Evolutionary conservation across 345 rosid genomes (phyloP).

Genomic region (Pelargonium nanum): DNA sequence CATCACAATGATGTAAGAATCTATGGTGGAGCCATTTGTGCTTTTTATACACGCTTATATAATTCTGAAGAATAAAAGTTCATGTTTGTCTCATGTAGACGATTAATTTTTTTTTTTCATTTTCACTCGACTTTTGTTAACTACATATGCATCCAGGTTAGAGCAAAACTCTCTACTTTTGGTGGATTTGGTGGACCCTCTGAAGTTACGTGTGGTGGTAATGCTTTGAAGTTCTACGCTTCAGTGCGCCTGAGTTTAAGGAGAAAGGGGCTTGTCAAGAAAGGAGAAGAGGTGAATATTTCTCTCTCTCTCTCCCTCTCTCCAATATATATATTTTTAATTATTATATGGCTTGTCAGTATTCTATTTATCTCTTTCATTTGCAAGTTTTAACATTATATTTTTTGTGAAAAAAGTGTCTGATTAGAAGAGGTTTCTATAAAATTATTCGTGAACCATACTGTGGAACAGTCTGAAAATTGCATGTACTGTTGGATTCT

Average conservation of each 20-base stretch:
- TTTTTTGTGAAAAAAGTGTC: background rate
- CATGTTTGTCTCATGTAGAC: background rate
- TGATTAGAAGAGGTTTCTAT: too few relatives aligned
- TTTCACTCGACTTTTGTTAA: background rate
- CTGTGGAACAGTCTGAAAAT: background rate
- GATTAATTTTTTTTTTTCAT: background rate
- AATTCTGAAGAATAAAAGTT: background rate
- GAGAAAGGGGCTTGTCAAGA: constrained; percentile 67
- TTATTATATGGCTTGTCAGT: too few relatives aligned
- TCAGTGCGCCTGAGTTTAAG: constrained; percentile 73
- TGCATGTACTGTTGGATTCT: background rate
- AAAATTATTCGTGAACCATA: too few relatives aligned
- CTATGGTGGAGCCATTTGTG: too few relatives aligned
- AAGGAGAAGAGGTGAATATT: constrained; percentile 72
- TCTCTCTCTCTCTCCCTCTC: background rate
- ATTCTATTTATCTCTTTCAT: too few relatives aligned
- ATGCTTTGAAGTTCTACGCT: constrained; percentile 96
- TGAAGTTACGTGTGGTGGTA: constrained; percentile 98
- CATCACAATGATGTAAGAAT: too few relatives aligned
- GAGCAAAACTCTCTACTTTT: constrained; percentile 82
- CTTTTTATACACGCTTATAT: too few relatives aligned
- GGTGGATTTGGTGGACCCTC: constrained; percentile 89
- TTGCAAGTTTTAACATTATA: constrained; percentile 4
- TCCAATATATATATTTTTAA: background rate
- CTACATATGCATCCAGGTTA: constrained; percentile 39